Conservation (phyloP, 225 moss, liverwort and hornwort species). For the Thuidium tamariscinum region DNA sequence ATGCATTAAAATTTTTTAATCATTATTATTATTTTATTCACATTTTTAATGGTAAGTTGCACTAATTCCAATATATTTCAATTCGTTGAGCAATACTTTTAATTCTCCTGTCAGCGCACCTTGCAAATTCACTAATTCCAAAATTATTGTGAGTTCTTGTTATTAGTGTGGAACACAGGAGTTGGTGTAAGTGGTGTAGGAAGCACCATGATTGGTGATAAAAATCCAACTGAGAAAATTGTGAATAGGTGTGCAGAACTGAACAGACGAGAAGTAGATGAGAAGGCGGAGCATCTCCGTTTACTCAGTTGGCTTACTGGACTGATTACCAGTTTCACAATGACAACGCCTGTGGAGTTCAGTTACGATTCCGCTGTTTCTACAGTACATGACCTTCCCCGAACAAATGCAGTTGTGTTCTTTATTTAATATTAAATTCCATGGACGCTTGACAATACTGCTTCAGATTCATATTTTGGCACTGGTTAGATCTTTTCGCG, state of each 20-base stretch:
- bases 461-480: background rate
- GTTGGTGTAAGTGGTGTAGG: background rate
- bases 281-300: conserved; percentile 57
- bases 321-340: conserved; percentile 49
- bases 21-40: background rate
- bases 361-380: conserved; percentile 14
- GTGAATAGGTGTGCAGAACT: conserved; percentile 41
- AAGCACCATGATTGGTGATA: background rate
- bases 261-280: conserved; percentile 53
- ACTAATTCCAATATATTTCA: background rate
- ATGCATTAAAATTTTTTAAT: background rate
- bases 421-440: background rate
- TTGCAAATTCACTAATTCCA: background rate
- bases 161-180: background rate
- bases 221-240: background rate
- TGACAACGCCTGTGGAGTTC: conserved; percentile 50
- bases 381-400: conserved; percentile 1
- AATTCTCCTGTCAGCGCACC: background rate
- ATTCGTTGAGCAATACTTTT: background rate
- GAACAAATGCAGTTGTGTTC: background rate
- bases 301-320: conserved; percentile 52
- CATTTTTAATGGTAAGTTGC: background rate
- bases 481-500: background rate
- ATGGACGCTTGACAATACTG: background rate
- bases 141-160: background rate